Evolutionary conservation across 2,329 filamentous ascomycete species (phyloP), one percentile per base, ranked within the genome.

Genomic region (Ilyonectria robusta): DNA sequence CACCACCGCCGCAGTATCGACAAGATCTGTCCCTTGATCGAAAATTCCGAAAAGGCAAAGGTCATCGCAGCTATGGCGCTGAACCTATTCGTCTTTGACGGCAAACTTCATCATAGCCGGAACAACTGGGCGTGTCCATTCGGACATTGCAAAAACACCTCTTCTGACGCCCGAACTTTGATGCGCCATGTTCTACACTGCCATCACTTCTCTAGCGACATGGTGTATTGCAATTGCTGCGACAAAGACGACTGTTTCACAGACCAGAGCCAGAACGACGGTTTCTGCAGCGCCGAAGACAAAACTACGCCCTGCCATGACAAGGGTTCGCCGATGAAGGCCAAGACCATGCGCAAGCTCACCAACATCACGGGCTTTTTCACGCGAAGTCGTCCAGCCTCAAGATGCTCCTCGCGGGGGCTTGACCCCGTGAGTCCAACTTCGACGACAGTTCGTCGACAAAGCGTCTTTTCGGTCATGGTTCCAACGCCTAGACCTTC

Each of bases 171-270:
- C 11, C 17, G n/a, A 17, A 7, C 29, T 26, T n/a, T 60, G 56
- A 60, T 65, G 37, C 62, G 15, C 1, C 62, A 65, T 6, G 48
- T 55, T 21, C 31, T 7, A 9, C 31, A 11, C 1, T 65, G 62
- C 5, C 4, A 6, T 50, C 48, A 60, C 13, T 54, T 48, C 5
- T 40, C 56, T 4, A 48, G 47, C 9, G 29, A 65, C n/a, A 3
- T 10, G 2, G 50, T 60, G 5, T 65, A 40, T 2, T 65, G 62
- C 47, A 65, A 54, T 31, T 54, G 62, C 19, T 65, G 62, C n/a
- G 15, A 17, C 10, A n/a, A 31, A 5, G 29, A 40, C 17, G 15
- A 50, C 10, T 26, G 23, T 13, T 47, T 65, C 7, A n/a, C 33
- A 3, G 29, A 64, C 15, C 33, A 33, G 2, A 33, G 17, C 21